Evolutionary conservation across 2,329 filamentous ascomycete species (phyloP).

Genomic region (Fusarium temperatum): DNA sequence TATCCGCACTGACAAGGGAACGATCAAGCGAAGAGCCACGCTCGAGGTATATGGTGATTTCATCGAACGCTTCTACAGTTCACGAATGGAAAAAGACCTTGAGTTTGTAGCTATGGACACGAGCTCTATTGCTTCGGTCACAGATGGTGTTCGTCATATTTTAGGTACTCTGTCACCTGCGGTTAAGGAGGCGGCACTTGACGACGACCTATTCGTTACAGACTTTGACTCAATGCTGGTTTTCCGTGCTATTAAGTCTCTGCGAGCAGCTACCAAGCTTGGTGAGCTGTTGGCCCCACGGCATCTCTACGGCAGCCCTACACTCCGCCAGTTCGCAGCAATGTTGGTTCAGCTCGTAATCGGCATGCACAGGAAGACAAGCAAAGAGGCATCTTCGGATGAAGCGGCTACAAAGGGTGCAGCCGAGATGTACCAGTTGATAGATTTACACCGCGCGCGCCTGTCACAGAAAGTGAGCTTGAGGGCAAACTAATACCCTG

Average conservation of each 20-base stretch:
- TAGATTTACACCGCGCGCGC: not conserved
- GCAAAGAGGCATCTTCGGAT: not conserved
- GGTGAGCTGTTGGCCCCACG: not conserved
- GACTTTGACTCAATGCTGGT: not conserved
- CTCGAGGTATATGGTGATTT: not conserved
- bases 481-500: not conserved
- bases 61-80: not conserved
- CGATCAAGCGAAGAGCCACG: not conserved
- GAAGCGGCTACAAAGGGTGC: not conserved
- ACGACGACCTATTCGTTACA: not conserved
- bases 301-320: not conserved
- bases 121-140: not conserved
- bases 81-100: not conserved
- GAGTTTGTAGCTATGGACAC: not conserved
- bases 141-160: not conserved
- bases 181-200: not conserved
- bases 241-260: not conserved
- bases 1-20: not conserved
- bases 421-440: not conserved
- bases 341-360: not conserved
- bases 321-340: not conserved
- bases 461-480: not conserved
- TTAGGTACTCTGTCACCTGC: not conserved
- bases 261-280: not conserved
- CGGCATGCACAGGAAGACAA: not conserved